Percentiles rank a stretch among this genome's conserved stretches.
Evolutionary conservation across 352 stramenopile genomes (phyloP).

Genomic region (Phytopythium montanum): DNA sequence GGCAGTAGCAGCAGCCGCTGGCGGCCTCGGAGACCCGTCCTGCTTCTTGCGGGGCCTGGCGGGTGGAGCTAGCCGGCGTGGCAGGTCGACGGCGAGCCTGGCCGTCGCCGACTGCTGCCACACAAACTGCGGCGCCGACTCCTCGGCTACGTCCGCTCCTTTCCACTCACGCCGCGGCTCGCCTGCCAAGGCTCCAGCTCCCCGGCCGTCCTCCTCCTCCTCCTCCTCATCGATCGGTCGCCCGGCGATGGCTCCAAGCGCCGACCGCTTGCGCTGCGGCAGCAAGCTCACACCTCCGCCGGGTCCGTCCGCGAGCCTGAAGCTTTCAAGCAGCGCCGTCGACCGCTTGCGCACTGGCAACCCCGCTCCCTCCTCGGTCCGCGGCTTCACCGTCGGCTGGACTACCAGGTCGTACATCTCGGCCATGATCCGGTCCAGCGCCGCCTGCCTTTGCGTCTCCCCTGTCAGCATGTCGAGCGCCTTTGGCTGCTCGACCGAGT

Average conservation of each 20-base stretch:
- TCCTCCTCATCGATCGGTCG: slow-evolving; percentile 20
- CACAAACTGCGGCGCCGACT: slow-evolving; percentile 23
- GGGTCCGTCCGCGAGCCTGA: neutral
- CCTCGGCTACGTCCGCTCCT: neutral
- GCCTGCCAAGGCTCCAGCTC: too few species aligned
- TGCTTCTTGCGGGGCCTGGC: neutral
- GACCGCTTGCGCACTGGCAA: neutral
- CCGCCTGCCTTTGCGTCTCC: slow-evolving; percentile 54
- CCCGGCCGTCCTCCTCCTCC: slow-evolving; percentile 14
- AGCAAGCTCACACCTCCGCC: slow-evolving; percentile 13
- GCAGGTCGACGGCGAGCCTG: slow-evolving; percentile 35
- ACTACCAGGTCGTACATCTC: slow-evolving; percentile 43
- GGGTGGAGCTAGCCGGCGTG: slow-evolving; percentile 8
- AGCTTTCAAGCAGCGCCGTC: neutral
- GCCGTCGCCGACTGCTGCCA: slow-evolving; percentile 46
- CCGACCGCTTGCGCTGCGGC: slow-evolving; percentile 33
- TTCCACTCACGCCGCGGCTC: neutral
- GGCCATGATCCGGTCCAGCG: slow-evolving; percentile 58
- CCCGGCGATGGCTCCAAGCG: slow-evolving; percentile 19
- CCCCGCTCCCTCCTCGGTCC: neutral
- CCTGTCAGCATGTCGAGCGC: slow-evolving; percentile 42
- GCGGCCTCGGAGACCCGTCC: neutral
- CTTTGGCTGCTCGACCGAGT: neutral
- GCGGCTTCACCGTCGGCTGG: slow-evolving; percentile 19
- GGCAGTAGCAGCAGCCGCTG: neutral